Conservation (phyloP, 169 alveolate species). For the Perkinsus marinus region DNA sequence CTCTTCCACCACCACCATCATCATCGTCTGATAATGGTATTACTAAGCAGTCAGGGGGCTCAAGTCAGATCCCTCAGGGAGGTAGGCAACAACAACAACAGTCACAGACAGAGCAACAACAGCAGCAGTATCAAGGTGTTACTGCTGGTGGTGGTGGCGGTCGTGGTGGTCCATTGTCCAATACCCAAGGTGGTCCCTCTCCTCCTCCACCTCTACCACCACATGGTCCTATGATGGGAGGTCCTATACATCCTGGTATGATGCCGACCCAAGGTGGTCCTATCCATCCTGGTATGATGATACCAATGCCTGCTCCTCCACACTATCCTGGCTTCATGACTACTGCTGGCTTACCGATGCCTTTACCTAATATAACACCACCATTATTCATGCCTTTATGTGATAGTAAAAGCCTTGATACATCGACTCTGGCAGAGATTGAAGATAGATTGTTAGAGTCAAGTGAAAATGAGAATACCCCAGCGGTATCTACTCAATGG, state of each 20-base stretch:
- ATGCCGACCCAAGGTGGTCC: background rate
- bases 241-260: background rate
- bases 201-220: background rate
- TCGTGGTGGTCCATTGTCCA: background rate
- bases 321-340: background rate
- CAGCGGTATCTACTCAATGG: background rate
- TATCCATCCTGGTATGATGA: background rate
- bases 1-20: too few species aligned
- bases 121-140: background rate
- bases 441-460: background rate
- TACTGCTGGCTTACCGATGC: background rate
- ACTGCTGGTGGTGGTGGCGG: too few species aligned
- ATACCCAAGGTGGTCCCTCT: too few species aligned
- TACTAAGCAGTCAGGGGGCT: background rate
- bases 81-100: background rate
- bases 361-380: background rate
- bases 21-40: background rate
- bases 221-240: background rate
- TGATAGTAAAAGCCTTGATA: background rate
- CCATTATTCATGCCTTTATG: background rate
- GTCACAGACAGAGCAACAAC: too few species aligned
- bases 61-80: too few species aligned
- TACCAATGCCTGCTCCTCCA: background rate
- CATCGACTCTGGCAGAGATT: background rate
- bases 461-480: background rate